These are phyloP conservation scores for Sordariomycetes sp. DNA, from an alignment of 2,329 filamentous ascomycete genomes.

Conservation along the genomic window DNA sequence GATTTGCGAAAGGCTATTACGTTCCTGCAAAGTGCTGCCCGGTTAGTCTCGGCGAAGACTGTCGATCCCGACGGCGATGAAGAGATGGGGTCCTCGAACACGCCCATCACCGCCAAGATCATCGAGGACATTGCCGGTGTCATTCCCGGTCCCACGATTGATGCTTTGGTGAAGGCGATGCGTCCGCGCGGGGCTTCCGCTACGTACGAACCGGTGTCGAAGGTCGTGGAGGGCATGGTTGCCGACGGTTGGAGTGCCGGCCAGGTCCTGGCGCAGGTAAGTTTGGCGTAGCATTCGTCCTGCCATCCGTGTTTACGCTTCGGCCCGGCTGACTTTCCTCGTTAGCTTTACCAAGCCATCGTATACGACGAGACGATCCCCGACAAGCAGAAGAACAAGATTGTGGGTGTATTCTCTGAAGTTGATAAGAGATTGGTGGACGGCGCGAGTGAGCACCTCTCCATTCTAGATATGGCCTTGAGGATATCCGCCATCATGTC, in stretches of 20 bases:
- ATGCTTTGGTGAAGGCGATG: slow-evolving; percentile 59
- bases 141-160: slow-evolving; percentile 65
- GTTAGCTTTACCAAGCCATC: slow-evolving; percentile 65
- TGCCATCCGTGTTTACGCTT: background rate
- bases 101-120: slow-evolving; percentile 58
- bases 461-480: slow-evolving; percentile 73
- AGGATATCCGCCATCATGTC: slow-evolving; percentile 65
- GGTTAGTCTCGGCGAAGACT: slow-evolving; percentile 60
- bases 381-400: slow-evolving; percentile 79
- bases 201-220: slow-evolving; percentile 61
- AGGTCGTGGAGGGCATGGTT: slow-evolving; percentile 77
- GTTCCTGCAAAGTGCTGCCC: slow-evolving; percentile 85
- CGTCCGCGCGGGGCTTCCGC: slow-evolving; percentile 52
- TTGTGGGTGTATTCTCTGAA: slow-evolving; percentile 82
- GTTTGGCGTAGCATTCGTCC: slow-evolving; percentile 7
- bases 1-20: slow-evolving; percentile 95
- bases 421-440: slow-evolving; percentile 90
- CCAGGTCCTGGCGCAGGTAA: slow-evolving; percentile 71
- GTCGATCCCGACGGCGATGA: slow-evolving; percentile 39
- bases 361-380: slow-evolving; percentile 74
- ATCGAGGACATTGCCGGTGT: slow-evolving; percentile 95
- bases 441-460: slow-evolving; percentile 88
- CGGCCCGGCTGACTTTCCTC: slow-evolving; percentile 2
- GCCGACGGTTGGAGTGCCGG: slow-evolving; percentile 95
- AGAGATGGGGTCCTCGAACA: slow-evolving; percentile 39